A percentile compares a stretch with the other conserved stretches of the same genome.
Evolutionary conservation across 2,329 filamentous ascomycete genomes (phyloP).

Genomic region (Rhinocladiella similis): DNA sequence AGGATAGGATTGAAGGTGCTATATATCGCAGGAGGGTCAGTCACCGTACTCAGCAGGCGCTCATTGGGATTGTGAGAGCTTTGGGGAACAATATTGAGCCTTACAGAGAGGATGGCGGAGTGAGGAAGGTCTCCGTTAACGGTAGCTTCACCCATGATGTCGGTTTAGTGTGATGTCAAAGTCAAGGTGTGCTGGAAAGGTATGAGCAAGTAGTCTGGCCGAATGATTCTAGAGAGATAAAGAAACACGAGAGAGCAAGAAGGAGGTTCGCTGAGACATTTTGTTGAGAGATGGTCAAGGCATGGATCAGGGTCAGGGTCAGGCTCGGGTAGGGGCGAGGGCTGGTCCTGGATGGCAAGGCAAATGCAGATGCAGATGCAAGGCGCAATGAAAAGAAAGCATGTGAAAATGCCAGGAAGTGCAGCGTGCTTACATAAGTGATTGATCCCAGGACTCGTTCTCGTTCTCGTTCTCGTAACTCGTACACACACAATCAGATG

Average conservation of each 20-base stretch:
- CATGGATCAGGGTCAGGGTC: neutral
- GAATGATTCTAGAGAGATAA: neutral
- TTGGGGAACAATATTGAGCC: conserved; percentile 5
- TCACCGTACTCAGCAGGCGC: neutral
- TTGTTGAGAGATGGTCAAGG: neutral
- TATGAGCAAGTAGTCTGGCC: neutral
- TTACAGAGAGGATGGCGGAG: conserved; percentile 39
- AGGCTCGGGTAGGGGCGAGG: neutral
- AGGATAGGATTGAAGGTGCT: conserved; percentile 87
- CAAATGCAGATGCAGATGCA: no score
- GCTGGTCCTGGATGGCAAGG: neutral
- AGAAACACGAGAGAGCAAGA: neutral
- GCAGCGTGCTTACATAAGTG: neutral
- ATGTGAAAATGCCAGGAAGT: neutral
- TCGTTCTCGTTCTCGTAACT: no score
- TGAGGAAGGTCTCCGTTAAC: conserved; percentile 50
- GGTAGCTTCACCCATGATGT: conserved; percentile 45
- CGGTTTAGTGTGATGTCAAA: neutral
- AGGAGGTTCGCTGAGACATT: neutral
- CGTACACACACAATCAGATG: no score
- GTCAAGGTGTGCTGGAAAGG: neutral
- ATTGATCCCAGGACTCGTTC: no score
- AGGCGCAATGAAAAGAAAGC: neutral
- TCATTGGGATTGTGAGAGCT: neutral
- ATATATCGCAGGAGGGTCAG: conserved; percentile 5